Evolutionary conservation across 2,329 filamentous ascomycete genomes (phyloP).

Genomic region (Aspergillus uvarum): DNA sequence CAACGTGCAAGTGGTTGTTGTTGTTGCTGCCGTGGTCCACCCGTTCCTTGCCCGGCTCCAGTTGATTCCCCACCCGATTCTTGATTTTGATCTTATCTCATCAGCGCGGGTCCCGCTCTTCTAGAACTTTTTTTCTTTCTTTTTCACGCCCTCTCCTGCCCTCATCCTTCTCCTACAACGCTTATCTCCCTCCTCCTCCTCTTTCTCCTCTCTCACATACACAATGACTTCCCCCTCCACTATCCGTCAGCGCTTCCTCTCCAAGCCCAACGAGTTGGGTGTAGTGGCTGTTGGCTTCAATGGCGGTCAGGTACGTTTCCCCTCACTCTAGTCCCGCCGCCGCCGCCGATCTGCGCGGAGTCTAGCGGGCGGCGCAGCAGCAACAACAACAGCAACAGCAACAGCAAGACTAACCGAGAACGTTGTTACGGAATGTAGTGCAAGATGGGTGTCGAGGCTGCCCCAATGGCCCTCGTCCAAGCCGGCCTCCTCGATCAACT

Average conservation of each 20-base stretch:
- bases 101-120: conserved; percentile 23
- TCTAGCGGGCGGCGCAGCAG: background rate
- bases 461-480: conserved; percentile 83
- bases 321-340: conserved; percentile 1
- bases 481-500: conserved; percentile 83
- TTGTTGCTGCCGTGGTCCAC: conserved; percentile 3
- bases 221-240: conserved; percentile 58
- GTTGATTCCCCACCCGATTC: conserved; percentile 14
- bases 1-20: background rate
- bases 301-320: conserved; percentile 77
- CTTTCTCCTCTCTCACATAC: conserved; percentile 1
- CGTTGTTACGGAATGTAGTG: conserved; percentile 53
- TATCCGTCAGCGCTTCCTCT: conserved; percentile 72
- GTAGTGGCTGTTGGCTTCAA: conserved; percentile 95
- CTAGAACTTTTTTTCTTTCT: conserved; percentile 16
- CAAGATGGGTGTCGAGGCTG: conserved; percentile 89
- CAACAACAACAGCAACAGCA: too few relatives aligned
- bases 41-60: conserved; percentile 4
- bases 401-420: background rate
- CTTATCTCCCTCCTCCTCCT: background rate
- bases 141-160: conserved; percentile 7
- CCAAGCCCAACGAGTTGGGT: conserved; percentile 75
- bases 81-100: conserved; percentile 13
- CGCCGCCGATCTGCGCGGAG: conserved; percentile 14
- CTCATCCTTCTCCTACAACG: conserved; percentile 7